Evolutionary conservation across 768 basidiomycete species (phyloP), one percentile per base, ranked within the genome.

Genomic region (Tricholoma sp.): DNA sequence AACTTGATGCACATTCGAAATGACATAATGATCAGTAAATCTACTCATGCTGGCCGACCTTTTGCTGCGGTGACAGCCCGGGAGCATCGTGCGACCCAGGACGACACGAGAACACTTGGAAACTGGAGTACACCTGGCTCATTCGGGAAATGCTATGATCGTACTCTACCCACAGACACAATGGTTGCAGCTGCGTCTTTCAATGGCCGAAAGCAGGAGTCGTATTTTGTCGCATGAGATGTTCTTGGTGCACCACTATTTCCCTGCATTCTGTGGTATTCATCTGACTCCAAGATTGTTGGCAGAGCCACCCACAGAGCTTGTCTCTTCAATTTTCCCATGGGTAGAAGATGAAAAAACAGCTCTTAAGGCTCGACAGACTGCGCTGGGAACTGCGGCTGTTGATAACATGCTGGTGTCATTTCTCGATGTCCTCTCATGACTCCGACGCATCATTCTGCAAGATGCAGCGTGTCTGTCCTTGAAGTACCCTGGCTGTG

Each of bases 161-260:
- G 64, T 5, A 58, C 61, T 0, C 59, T 73, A 6, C 73, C 71
- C 0, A 32, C 62, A 11, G 58, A 65, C 8, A 73, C 66, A 0
- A 58, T 74, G 50, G 56, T 75, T 1, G 73, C 64, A 4, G 64
- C 70, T 8, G 72, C 67, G 0, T 68, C 66, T 59, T 71, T 68
- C 54, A 70, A 69, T 59, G 67, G n/a, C n/a, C n/a, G n/a, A n/a
- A n/a, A n/a, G n/a, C n/a, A n/a, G n/a, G n/a, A n/a, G n/a, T n/a
- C n/a, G 58, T 70, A 73, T 61, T 57, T 60, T 16, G 61, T 71
- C 2, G 56, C 64, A 0, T 59, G 63, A 3, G 63, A 62, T 6
- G 22, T 29, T 8, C 59, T 72, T 6, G 58, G 71, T 72, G 55
- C n/a, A n/a, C n/a, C n/a, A n/a, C n/a, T n/a, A n/a, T n/a, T n/a